phyloP scores from a whole-genome alignment of 2,329 filamentous ascomycete species.

The Akanthomyces uredinophilus region DNA sequence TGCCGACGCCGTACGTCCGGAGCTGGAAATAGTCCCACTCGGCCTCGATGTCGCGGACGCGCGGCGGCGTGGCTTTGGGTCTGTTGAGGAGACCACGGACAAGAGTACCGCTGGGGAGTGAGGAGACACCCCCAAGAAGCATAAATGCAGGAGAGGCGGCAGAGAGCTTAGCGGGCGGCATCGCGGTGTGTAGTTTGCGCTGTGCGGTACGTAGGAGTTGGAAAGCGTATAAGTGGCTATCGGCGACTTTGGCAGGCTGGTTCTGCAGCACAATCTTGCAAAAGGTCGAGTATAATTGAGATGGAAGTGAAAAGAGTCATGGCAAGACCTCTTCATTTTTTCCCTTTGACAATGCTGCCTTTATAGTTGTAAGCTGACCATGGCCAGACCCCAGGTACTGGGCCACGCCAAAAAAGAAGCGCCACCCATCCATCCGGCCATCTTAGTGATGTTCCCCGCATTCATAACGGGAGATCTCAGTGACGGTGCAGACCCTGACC shows the following conservation, averaged over 20 bases:
- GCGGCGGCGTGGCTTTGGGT: slow-evolving; percentile 2
- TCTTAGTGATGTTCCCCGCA: slow-evolving; percentile 14
- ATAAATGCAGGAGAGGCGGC: slow-evolving; percentile 19
- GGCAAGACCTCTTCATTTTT: neutral
- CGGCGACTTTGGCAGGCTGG: neutral
- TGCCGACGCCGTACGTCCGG: slow-evolving; percentile 4
- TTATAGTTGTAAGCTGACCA: slow-evolving; percentile 6
- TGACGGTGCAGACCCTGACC: neutral
- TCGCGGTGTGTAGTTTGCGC: neutral
- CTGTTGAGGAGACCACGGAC: slow-evolving; percentile 17
- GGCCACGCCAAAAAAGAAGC: neutral
- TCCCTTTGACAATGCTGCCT: neutral
- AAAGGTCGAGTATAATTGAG: neutral
- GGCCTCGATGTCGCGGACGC: slow-evolving; percentile 5
- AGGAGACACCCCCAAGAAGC: slow-evolving; percentile 20
- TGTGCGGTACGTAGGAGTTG: neutral
- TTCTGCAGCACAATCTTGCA: neutral
- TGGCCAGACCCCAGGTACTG: neutral
- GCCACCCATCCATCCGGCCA: slow-evolving; percentile 4
- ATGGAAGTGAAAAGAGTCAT: neutral
- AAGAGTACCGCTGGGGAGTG: slow-evolving; percentile 19
- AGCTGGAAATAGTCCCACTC: slow-evolving; percentile 11
- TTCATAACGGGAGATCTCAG: slow-evolving; percentile 9
- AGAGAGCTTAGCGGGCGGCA: slow-evolving; percentile 12
- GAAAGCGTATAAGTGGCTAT: neutral